Base-by-base conservation (phyloP, 129 eudicot species). In the Deinandra increscens region DNA sequence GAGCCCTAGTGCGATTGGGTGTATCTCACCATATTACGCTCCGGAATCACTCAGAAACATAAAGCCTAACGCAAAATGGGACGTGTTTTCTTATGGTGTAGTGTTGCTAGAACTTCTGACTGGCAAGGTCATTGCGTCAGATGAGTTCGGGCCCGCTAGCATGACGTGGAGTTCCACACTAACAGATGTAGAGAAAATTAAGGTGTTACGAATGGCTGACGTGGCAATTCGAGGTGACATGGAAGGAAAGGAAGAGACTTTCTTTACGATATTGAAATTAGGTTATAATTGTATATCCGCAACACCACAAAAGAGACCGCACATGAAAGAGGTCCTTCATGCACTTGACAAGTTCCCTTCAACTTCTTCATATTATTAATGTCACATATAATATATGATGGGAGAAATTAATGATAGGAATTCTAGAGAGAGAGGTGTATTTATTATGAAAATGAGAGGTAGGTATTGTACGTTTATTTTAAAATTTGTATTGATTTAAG, bases 291-390 rank as follows among this genome's bases (percentile, higher is more conserved):
- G 97, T 79, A 73, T 88, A 39, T 85, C 96, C 3, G 77, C 91
- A 1, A 75, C 77, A 19, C 96, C 99, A 34, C 99, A 94, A 68
- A 94, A 90, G 84, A 88, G 99, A 81, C 99, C 99, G 10, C 60
- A 86, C 18, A 90, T 94, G 97, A 94, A 84, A 79, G 99, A 94
- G 79, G 94, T 79, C 39, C 78, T 89, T 13, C 99, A 94, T 15
- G 82, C 76, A 11, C 87, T 94, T 7, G 97, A 94, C 65, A 94
- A 86, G 83, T 87, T 94, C 49, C 91, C 96, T 46, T 75, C 66
- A 23, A 29, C 63, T 36, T 59, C 88, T 29, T 74, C 88, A 26
- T 73, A 77, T 62, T 74, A 77, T 66, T 73, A 78, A 33, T 85
- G 86, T 66, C 84, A 67, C 76, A 58, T 80, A 74, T 39, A 80